These are phyloP conservation scores for Fusarium sp. DNA, from an alignment of 2,329 filamentous ascomycete genomes.

Conservation along the genomic window DNA sequence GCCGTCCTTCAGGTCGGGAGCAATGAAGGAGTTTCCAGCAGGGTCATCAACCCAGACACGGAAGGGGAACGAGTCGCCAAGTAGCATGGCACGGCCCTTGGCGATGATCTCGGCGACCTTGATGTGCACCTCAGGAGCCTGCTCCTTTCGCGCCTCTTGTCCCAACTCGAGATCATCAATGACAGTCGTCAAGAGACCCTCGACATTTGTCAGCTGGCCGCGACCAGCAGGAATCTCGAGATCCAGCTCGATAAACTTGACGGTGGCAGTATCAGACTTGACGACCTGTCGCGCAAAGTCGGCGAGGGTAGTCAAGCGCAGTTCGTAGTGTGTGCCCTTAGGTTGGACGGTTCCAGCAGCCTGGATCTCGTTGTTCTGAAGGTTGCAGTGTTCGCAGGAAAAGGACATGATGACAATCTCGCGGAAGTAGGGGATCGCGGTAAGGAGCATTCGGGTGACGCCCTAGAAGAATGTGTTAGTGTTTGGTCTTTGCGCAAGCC, in stretches of 20 bases:
- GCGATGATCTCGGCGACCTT: slow-evolving; percentile 80
- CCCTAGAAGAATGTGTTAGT: slow-evolving; percentile 63
- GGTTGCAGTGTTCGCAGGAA: slow-evolving; percentile 84
- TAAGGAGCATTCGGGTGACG: slow-evolving; percentile 83
- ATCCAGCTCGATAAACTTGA: slow-evolving; percentile 90
- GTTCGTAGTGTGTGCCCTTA: slow-evolving; percentile 82
- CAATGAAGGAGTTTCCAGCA: slow-evolving; percentile 95
- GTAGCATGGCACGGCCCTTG: slow-evolving; percentile 77
- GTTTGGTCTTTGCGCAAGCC: neutral
- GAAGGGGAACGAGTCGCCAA: slow-evolving; percentile 83
- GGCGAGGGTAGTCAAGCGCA: slow-evolving; percentile 73
- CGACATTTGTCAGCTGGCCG: slow-evolving; percentile 91
- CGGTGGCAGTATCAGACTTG: slow-evolving; percentile 85
- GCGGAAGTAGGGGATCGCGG: slow-evolving; percentile 94
- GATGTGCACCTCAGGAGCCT: slow-evolving; percentile 77
- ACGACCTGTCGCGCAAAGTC: slow-evolving; percentile 89
- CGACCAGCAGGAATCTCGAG: slow-evolving; percentile 91
- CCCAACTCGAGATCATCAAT: slow-evolving; percentile 81
- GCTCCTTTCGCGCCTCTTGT: slow-evolving; percentile 80
- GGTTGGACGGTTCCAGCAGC: slow-evolving; percentile 91
- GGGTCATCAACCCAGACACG: slow-evolving; percentile 87
- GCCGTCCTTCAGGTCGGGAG: slow-evolving; percentile 79
- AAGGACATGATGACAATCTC: slow-evolving; percentile 99
- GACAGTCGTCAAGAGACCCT: slow-evolving; percentile 82
- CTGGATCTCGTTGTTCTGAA: slow-evolving; percentile 93